Evolutionary conservation across 2,329 filamentous ascomycete genomes (phyloP).

Genomic region (Fusarium camptoceras): DNA sequence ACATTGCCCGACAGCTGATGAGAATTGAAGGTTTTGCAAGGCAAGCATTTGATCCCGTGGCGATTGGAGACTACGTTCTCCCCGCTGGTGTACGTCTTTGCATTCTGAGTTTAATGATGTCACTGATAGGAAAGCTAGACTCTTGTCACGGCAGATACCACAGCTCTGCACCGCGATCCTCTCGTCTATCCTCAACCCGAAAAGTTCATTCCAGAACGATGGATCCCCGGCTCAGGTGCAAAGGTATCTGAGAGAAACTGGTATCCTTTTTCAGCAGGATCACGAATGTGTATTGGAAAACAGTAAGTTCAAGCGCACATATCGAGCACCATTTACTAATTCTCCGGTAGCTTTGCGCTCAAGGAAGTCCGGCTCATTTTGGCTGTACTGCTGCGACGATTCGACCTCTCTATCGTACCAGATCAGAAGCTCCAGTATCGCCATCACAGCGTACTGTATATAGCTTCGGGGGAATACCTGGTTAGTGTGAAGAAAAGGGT

Average conservation of each 20-base stretch:
- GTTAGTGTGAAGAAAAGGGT: neutral
- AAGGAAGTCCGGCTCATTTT: slow-evolving; percentile 1
- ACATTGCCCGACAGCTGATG: accelerated
- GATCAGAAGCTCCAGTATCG: neutral
- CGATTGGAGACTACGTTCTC: neutral
- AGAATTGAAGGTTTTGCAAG: neutral
- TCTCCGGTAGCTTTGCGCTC: neutral
- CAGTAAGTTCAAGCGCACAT: neutral
- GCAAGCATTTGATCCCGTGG: neutral
- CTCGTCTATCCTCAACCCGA: neutral
- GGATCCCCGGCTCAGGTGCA: neutral
- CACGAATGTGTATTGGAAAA: slow-evolving; percentile 1
- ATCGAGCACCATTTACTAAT: neutral
- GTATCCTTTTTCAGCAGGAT: neutral
- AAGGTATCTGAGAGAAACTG: neutral
- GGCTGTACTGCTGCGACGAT: neutral
- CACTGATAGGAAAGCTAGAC: neutral
- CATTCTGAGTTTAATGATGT: neutral
- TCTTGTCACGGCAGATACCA: neutral
- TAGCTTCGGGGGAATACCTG: slow-evolving; percentile 3
- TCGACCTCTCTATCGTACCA: neutral
- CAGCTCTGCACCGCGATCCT: neutral
- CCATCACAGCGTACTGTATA: neutral
- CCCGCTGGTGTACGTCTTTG: neutral
- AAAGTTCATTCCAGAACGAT: neutral